These are phyloP conservation scores for Nymphaea thermarum DNA, from an alignment of 164 flowering plant genomes.

Conservation along the genomic window DNA sequence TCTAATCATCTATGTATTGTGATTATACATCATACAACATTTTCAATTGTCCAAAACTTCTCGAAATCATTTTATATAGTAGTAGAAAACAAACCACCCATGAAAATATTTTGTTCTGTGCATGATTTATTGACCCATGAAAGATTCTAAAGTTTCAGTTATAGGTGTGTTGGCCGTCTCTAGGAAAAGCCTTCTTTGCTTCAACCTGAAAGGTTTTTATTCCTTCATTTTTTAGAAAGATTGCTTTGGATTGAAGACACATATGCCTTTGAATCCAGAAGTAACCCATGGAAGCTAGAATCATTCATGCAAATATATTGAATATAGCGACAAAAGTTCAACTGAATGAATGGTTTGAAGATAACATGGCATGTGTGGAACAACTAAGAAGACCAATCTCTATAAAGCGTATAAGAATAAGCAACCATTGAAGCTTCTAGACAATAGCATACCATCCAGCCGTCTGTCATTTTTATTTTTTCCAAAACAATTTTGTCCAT, in stretches of 20 bases:
- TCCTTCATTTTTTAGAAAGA: neutral
- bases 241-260: constrained; percentile 1
- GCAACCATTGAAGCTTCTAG: neutral
- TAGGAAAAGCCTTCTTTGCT: constrained; percentile 80
- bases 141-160: constrained; percentile 29
- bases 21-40: constrained; percentile 88
- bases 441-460: constrained; percentile 55
- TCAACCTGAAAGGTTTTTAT: constrained; percentile 41
- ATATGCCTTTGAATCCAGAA: neutral
- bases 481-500: constrained; percentile 77
- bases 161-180: constrained; percentile 52
- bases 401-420: neutral
- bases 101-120: constrained; percentile 69
- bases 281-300: neutral
- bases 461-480: constrained; percentile 76
- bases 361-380: neutral
- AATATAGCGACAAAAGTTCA: neutral
- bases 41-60: constrained; percentile 56
- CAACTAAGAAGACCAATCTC: neutral
- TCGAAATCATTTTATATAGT: constrained; percentile 66
- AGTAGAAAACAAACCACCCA: constrained; percentile 73
- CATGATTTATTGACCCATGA: constrained; percentile 56
- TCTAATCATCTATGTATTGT: constrained; percentile 73
- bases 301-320: neutral
- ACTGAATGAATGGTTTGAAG: neutral